Conservation (phyloP, 805 yeast genomes). For the Cyberlindnera maritima region DNA sequence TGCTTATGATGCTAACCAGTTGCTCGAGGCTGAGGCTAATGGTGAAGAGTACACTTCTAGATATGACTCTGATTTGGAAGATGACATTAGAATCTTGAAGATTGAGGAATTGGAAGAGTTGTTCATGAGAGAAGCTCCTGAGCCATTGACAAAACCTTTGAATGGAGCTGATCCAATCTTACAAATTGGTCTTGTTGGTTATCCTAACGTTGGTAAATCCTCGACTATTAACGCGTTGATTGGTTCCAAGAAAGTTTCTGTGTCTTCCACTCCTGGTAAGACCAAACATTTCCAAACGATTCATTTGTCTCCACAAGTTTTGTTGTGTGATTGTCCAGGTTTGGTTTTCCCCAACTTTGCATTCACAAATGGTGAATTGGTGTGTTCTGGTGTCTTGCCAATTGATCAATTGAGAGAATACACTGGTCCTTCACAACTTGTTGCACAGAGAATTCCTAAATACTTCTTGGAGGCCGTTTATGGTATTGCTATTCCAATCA, state of each 20-base stretch:
- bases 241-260: conserved; percentile 97
- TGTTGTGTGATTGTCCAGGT: conserved; percentile 98
- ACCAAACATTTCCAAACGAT: conserved; percentile 99
- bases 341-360: conserved; percentile 98
- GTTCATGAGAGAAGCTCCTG: conserved; percentile 78
- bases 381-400: conserved; percentile 97
- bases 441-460: conserved; percentile 86
- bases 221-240: conserved; percentile 97
- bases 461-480: conserved; percentile 85
- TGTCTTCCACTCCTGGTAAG: conserved; percentile 97
- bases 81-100: conserved; percentile 65
- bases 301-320: conserved; percentile 72
- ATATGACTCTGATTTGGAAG: conserved; percentile 34
- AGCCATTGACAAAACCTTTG: conserved; percentile 50
- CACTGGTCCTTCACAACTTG: conserved; percentile 83
- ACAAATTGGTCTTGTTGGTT: conserved; percentile 95
- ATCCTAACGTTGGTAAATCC: conserved; percentile 95
- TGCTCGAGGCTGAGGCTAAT: conserved; percentile 59
- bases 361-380: conserved; percentile 92
- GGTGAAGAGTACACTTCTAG: conserved; percentile 29
- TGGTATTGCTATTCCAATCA: conserved; percentile 83
- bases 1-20: conserved; percentile 80
- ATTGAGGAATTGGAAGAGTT: conserved; percentile 84
- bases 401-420: conserved; percentile 94
- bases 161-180: conserved; percentile 61